Base-by-base conservation (phyloP, 1,284 basidiomycete genomes). In the Trametes pubescens region DNA sequence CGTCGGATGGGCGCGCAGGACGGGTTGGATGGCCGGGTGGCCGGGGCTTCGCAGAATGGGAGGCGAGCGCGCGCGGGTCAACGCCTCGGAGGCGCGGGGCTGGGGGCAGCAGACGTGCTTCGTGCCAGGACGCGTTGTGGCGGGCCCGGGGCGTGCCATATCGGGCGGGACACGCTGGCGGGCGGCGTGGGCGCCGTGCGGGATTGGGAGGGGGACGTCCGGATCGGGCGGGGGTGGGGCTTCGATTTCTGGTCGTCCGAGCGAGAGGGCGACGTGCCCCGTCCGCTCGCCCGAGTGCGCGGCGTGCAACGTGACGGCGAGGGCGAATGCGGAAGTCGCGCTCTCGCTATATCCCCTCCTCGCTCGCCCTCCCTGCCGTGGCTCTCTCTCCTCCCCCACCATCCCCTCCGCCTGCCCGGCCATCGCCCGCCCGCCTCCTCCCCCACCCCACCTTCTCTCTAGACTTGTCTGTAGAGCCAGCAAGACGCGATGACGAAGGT, bases 401-500 rank as follows among this genome's bases (percentile, higher is more conserved):
- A 35, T 22, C 24, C 51, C 46, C 29, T 21, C 38, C 49, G 26
- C 54, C 57, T 46, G 47, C 38, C 52, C 51, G 34, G 37, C 59
- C 34, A 59, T 29, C 61, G 53, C 56, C 38, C 51, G 35, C 53
- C 51, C 34, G n/a, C 13, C 49, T 34, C 44, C 44, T 32, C 52
- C 37, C 29, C 46, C 51, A 22, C 54, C 57, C 58, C n/a, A n/a
- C n/a, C n/a, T n/a, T n/a, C 40, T 37, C 52, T 48, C 43, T 35
- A 53, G 29, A 57, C 26, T 62, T 13, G 29, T 58, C 21, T n/a
- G 21, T 22, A 37, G 59, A 60, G 43, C 49, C 51, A 48, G 38
- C 18, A 37, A 29, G 44, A 24, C 46, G 18, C 38, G 38, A 57
- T 51, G 54, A 21, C 44, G 65, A 71, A 67, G 49, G 82, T 82